These are phyloP conservation scores for Torulaspora pretoriensis DNA, from an alignment of 1,139 yeast species.

Conservation along the genomic window DNA sequence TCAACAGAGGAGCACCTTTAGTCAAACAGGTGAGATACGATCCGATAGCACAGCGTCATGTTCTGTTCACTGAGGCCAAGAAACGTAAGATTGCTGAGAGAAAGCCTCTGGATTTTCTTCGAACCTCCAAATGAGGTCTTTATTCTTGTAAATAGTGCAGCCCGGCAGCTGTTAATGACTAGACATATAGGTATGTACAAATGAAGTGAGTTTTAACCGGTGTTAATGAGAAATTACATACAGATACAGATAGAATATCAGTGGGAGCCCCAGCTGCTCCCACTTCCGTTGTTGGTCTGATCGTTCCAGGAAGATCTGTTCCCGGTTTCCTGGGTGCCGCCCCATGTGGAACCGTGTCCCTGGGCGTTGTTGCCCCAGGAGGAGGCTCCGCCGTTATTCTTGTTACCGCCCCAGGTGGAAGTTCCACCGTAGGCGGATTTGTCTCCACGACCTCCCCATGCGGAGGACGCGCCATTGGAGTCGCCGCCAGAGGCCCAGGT, in stretches of 20 bases:
- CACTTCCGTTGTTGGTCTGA: constrained; percentile 32
- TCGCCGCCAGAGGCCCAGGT: constrained; percentile 37
- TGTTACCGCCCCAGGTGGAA: constrained; percentile 34
- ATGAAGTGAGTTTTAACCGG: neutral
- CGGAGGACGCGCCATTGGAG: constrained; percentile 32
- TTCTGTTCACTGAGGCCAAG: constrained; percentile 80
- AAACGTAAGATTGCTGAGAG: constrained; percentile 74
- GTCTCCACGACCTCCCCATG: constrained; percentile 37
- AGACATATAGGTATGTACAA: neutral
- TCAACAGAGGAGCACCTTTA: constrained; percentile 76
- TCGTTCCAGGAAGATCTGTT: constrained; percentile 43
- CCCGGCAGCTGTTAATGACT: neutral
- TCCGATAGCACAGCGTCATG: constrained; percentile 74
- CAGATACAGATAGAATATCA: constrained; percentile 4
- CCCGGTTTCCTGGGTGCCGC: constrained; percentile 34
- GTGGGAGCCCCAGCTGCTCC: constrained; percentile 32
- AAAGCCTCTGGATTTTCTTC: constrained; percentile 55
- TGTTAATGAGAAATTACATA: constrained; percentile 2
- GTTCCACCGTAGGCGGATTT: constrained; percentile 35
- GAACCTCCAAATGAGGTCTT: constrained; percentile 39
- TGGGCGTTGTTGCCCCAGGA: constrained; percentile 38
- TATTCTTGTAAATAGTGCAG: constrained; percentile 10
- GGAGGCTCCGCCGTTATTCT: constrained; percentile 24
- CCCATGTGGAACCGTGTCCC: constrained; percentile 40
- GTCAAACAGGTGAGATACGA: constrained; percentile 86